These are phyloP conservation scores for Sequoia sempervirens DNA, from an alignment of 75 land plant genomes.

Conservation along the genomic window DNA sequence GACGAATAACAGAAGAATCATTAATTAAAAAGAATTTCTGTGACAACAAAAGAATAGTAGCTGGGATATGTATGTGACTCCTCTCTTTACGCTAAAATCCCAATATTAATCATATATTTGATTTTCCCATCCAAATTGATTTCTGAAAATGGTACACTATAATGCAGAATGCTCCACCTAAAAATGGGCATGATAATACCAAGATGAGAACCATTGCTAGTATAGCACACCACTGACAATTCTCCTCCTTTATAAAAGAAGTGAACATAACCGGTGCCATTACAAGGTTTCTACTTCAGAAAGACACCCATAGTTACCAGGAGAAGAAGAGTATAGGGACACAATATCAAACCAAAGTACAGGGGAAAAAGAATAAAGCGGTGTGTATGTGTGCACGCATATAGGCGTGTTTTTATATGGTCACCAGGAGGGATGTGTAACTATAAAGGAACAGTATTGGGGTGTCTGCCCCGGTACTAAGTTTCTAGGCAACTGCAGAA, in stretches of 20 bases:
- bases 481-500: not conserved
- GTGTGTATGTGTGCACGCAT: too few species aligned
- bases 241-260: not conserved
- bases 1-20: not conserved
- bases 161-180: not conserved
- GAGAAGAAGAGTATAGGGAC: not conserved
- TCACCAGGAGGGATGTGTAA: not conserved
- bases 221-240: not conserved
- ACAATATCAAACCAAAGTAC: not conserved
- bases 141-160: not conserved
- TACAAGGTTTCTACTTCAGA: not conserved
- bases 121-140: not conserved
- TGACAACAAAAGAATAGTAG: not conserved
- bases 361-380: too few species aligned
- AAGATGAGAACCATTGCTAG: not conserved
- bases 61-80: not conserved
- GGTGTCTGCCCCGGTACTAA: not conserved
- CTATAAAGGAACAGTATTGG: not conserved
- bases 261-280: not conserved
- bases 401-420: not conserved
- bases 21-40: not conserved
- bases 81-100: not conserved
- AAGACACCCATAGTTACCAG: not conserved
- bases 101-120: not conserved
- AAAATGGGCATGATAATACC: not conserved